phyloP scores from a whole-genome alignment of 1,284 basidiomycete species.

The Ustilago bromivora region DNA sequence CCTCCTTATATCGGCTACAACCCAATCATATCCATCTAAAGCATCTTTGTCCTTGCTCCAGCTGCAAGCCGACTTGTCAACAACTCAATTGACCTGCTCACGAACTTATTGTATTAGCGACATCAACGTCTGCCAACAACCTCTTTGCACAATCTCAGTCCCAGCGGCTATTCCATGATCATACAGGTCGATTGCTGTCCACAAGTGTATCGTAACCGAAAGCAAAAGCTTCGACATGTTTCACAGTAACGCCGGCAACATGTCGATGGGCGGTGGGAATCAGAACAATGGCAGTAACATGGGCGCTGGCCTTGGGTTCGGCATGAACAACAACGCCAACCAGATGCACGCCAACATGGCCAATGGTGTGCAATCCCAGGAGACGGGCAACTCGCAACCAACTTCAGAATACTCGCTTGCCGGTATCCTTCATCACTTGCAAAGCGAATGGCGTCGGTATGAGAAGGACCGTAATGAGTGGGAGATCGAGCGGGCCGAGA shows the following conservation, averaged over 20 bases:
- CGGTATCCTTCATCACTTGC: slow-evolving; percentile 93
- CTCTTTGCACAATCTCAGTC: background rate
- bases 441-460: slow-evolving; percentile 92
- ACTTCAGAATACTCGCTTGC: slow-evolving; percentile 77
- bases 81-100: too few species aligned
- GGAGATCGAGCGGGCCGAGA: slow-evolving; percentile 99
- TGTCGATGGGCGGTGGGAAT: slow-evolving; percentile 38
- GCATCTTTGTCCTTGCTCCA: background rate
- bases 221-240: slow-evolving; percentile 32
- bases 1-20: background rate
- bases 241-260: slow-evolving; percentile 47
- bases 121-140: background rate
- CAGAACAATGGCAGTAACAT: slow-evolving; percentile 41
- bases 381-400: slow-evolving; percentile 38
- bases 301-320: slow-evolving; percentile 39
- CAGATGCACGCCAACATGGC: slow-evolving; percentile 50
- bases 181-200: background rate
- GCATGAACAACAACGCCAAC: slow-evolving; percentile 42
- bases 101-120: background rate
- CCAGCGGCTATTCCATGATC: slow-evolving; percentile 9
- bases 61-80: too few species aligned
- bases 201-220: background rate
- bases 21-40: background rate
- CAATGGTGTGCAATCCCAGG: slow-evolving; percentile 50
- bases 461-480: slow-evolving; percentile 98